Conservation (phyloP, 352 stramenopile species). For the Pythium periplocum region DNA sequence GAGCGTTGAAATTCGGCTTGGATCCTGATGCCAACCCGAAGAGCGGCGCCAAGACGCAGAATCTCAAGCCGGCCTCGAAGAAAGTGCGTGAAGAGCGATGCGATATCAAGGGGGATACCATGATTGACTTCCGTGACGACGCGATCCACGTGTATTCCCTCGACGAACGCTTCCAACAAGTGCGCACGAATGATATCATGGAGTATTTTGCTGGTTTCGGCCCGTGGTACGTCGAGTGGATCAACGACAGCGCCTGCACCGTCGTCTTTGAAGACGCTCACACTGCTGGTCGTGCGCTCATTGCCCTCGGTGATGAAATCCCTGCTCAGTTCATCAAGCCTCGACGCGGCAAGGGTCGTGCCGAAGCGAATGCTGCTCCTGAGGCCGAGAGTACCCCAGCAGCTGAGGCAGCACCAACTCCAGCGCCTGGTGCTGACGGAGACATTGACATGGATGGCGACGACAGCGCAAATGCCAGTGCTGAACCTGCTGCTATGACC, state of each 20-base stretch:
- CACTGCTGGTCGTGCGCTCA: conserved; percentile 56
- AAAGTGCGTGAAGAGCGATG: conserved; percentile 65
- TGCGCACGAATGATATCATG: conserved; percentile 75
- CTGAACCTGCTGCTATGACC: conserved; percentile 18
- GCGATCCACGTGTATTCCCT: conserved; percentile 81
- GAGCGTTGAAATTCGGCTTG: conserved; percentile 71
- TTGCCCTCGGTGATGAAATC: conserved; percentile 48
- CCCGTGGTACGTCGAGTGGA: conserved; percentile 83
- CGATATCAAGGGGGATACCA: conserved; percentile 38
- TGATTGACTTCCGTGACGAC: conserved; percentile 45
- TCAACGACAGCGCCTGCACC: conserved; percentile 83
- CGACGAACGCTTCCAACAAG: conserved; percentile 72
- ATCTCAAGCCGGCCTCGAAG: conserved; percentile 30
- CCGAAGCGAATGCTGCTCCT: not conserved
- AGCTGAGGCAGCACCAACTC: too few relatives aligned
- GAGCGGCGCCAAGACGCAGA: conserved; percentile 10
- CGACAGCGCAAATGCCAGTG: too few relatives aligned
- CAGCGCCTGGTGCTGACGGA: conserved; percentile 11
- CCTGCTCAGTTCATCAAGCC: conserved; percentile 33
- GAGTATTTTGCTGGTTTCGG: conserved; percentile 76
- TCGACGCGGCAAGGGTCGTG: not conserved
- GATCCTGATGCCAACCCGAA: conserved; percentile 31
- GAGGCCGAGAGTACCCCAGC: not conserved
- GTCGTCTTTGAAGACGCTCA: conserved; percentile 78
- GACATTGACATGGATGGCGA: conserved; percentile 54